Evolutionary conservation across 2,329 filamentous ascomycete genomes (phyloP).

Genomic region (Alternaria sp.): DNA sequence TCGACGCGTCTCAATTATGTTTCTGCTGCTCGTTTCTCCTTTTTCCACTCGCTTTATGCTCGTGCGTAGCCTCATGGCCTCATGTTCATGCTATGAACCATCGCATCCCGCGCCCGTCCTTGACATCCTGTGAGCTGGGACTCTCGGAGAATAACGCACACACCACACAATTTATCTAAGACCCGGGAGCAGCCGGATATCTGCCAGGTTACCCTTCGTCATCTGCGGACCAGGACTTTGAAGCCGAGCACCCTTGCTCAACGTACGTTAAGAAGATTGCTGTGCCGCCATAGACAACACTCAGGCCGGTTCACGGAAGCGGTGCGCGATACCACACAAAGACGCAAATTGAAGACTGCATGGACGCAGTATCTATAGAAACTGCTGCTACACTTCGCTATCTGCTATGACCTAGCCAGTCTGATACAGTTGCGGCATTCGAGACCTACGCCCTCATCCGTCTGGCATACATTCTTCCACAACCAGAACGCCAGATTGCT

Average conservation of each 20-base stretch:
- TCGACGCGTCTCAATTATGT: background rate
- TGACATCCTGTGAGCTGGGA: background rate
- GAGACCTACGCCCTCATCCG: background rate
- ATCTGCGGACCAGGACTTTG: background rate
- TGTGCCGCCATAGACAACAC: background rate
- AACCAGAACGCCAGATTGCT: background rate
- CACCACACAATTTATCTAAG: background rate
- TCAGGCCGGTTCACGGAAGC: background rate
- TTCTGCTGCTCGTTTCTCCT: background rate
- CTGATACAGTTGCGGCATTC: background rate
- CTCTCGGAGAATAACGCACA: conserved; percentile 13
- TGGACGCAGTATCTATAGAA: background rate
- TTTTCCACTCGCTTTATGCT: background rate
- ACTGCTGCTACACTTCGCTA: background rate
- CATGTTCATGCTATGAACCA: background rate
- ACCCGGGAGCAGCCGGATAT: conserved; percentile 14
- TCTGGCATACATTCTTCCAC: background rate
- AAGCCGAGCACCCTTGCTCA: conserved; percentile 1
- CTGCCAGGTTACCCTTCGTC: conserved; percentile 6
- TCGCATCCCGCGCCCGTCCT: background rate
- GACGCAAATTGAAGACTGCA: background rate
- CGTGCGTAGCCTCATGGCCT: background rate
- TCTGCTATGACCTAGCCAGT: background rate
- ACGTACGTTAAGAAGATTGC: background rate
- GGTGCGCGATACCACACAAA: background rate